phyloP scores from a whole-genome alignment of 176 grass and related monocot genomes.

The Aechmea fasciata region DNA sequence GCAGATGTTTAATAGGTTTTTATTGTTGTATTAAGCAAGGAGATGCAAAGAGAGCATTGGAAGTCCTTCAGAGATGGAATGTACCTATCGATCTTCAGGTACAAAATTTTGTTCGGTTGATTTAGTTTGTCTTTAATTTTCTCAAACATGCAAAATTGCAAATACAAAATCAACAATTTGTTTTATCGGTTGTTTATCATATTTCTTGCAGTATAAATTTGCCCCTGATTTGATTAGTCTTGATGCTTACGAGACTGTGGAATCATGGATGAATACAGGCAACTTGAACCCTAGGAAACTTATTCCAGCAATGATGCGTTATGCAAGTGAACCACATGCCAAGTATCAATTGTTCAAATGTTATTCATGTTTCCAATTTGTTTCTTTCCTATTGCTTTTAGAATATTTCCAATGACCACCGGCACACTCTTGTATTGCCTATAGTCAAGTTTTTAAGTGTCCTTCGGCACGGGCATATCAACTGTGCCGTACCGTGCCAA shows the following conservation, averaged over 20 bases:
- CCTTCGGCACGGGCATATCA: too few relatives aligned
- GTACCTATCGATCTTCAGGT: constrained; percentile 89
- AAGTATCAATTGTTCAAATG: constrained; percentile 41
- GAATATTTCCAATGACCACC: not conserved
- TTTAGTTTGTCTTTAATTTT: not conserved
- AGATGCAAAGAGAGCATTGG: constrained; percentile 91
- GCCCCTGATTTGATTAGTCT: constrained; percentile 91
- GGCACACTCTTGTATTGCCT: too few relatives aligned
- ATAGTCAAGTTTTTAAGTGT: too few relatives aligned
- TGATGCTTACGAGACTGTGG: constrained; percentile 95
- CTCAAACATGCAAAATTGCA: not conserved
- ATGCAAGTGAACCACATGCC: constrained; percentile 93
- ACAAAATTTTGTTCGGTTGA: constrained; percentile 9
- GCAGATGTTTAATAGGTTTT: too few relatives aligned
- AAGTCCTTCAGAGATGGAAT: constrained; percentile 80
- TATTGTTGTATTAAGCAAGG: constrained; percentile 52
- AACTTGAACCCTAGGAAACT: constrained; percentile 96
- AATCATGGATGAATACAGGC: constrained; percentile 96
- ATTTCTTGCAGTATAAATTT: constrained; percentile 88
- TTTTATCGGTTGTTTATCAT: not conserved
- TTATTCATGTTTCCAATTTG: not conserved
- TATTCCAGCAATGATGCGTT: constrained; percentile 99
- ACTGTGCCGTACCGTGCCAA: too few relatives aligned
- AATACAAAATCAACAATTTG: not conserved
- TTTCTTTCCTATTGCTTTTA: constrained; percentile 12